Conservation (phyloP, 2,329 filamentous ascomycete species). For the Aspergillus costaricaensis region DNA sequence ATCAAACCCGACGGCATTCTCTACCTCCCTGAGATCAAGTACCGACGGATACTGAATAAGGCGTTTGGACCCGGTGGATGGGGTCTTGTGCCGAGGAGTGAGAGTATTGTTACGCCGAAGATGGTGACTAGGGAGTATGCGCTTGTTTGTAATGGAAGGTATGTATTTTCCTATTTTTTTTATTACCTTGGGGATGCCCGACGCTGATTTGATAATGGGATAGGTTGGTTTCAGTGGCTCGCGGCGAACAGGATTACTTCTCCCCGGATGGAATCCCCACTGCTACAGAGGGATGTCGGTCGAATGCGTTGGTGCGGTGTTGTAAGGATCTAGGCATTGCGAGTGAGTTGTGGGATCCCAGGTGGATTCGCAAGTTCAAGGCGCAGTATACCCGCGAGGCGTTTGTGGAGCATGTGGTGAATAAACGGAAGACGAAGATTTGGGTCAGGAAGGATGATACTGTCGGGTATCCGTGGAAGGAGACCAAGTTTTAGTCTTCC, state of each 20-base stretch:
- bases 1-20: constrained; percentile 97
- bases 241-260: constrained; percentile 95
- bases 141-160: constrained; percentile 84
- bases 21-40: constrained; percentile 98
- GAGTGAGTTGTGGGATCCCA: constrained; percentile 93
- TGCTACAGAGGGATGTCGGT: constrained; percentile 94
- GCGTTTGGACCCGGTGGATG: constrained; percentile 95
- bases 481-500: constrained; percentile 33
- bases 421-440: constrained; percentile 87
- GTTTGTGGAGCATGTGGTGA: constrained; percentile 85
- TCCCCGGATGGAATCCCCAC: constrained; percentile 85
- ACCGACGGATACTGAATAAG: constrained; percentile 81
- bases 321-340: constrained; percentile 97
- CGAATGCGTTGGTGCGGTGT: constrained; percentile 95
- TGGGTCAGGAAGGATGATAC: constrained; percentile 83
- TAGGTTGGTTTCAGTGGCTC: constrained; percentile 82
- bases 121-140: constrained; percentile 89
- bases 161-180: constrained; percentile 22
- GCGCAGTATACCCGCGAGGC: constrained; percentile 72
- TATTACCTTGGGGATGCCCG: too few species aligned
- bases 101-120: constrained; percentile 80
- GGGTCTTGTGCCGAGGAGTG: constrained; percentile 86
- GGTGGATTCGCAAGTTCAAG: constrained; percentile 83
- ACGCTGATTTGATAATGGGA: too few species aligned
- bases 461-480: constrained; percentile 65